Percentiles rank a stretch among this genome's conserved stretches.
Conservation (phyloP, 495 filamentous ascomycete species). For the Penicillium coprophilum region DNA sequence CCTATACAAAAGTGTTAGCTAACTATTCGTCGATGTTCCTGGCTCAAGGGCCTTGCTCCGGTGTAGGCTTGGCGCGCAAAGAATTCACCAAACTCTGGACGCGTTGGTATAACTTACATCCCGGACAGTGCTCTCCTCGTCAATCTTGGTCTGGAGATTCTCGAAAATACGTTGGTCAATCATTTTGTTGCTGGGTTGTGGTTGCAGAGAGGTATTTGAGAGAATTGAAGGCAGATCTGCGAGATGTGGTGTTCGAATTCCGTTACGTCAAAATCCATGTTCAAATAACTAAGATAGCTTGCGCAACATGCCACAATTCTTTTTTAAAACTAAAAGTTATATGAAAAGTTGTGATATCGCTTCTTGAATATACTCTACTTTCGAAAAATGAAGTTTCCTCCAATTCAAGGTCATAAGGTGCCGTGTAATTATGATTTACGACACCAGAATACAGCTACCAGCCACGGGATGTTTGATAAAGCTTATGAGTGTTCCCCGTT, state of each 20-base stretch:
- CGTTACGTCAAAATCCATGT: slow-evolving; percentile 27
- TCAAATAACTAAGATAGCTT: not conserved
- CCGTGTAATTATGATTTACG: not conserved
- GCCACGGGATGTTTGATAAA: not conserved
- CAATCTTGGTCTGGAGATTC: slow-evolving; percentile 82
- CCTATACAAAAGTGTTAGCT: slow-evolving; percentile 40
- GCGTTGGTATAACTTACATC: slow-evolving; percentile 55
- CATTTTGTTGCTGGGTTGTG: slow-evolving; percentile 33
- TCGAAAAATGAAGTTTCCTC: not conserved
- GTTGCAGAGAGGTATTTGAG: slow-evolving; percentile 1
- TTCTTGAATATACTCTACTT: not conserved
- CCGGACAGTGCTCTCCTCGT: slow-evolving; percentile 76
- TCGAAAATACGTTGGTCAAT: slow-evolving; percentile 86
- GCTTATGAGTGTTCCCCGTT: not conserved
- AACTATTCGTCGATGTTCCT: slow-evolving; percentile 12
- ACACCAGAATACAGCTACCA: not conserved
- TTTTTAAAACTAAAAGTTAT: not conserved
- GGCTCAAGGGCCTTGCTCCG: slow-evolving; percentile 13
- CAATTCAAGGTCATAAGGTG: not conserved
- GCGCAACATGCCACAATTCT: not conserved
- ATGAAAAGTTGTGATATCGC: not conserved
- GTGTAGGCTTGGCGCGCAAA: slow-evolving; percentile 28
- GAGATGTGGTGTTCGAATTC: slow-evolving; percentile 18
- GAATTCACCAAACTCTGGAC: slow-evolving; percentile 16
- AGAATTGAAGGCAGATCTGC: slow-evolving; percentile 13